Percentiles rank a stretch among this genome's conserved stretches.
Evolutionary conservation across 208 protist genomes (phyloP).

Genomic region (Crithidia mellificae): DNA sequence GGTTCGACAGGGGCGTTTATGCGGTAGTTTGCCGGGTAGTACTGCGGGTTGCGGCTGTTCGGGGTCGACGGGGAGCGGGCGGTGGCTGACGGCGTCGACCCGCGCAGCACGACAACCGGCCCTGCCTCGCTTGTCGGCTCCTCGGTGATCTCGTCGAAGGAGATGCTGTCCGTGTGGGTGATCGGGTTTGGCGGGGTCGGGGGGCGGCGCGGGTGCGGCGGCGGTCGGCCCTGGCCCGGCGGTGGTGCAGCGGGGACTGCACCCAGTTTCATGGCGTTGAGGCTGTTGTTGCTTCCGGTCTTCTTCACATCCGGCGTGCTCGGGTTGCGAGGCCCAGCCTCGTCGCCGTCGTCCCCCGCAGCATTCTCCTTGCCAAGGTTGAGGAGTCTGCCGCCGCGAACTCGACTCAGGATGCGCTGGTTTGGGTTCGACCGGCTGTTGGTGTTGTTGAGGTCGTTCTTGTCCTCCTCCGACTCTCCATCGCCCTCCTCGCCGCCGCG

Average conservation of each 20-base stretch:
- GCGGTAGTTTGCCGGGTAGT: slow-evolving; percentile 14
- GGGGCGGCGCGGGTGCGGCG: slow-evolving; percentile 21
- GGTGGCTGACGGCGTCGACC: slow-evolving; percentile 18
- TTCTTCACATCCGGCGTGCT: background rate
- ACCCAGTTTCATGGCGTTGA: background rate
- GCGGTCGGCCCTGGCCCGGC: slow-evolving; percentile 30
- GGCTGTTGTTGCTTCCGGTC: background rate
- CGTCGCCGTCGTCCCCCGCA: background rate
- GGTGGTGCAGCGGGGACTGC: background rate
- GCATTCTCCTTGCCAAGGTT: too few relatives aligned
- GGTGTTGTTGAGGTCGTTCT: background rate
- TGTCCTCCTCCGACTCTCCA: background rate
- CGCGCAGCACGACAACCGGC: slow-evolving; percentile 33
- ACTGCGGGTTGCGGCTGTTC: slow-evolving; percentile 18
- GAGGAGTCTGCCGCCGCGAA: background rate
- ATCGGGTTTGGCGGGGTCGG: slow-evolving; percentile 31
- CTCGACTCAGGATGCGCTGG: background rate
- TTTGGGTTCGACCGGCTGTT: too few relatives aligned
- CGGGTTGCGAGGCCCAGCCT: background rate
- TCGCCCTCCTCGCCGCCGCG: background rate
- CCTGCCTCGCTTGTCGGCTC: slow-evolving; percentile 35
- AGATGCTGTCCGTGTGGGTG: slow-evolving; percentile 39
- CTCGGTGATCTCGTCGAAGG: slow-evolving; percentile 37
- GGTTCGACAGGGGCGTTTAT: background rate
- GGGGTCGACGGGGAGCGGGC: slow-evolving; percentile 16